These are phyloP conservation scores for Takashimella tepidaria DNA, from an alignment of 1,284 basidiomycete genomes.

Conservation along the genomic window DNA sequence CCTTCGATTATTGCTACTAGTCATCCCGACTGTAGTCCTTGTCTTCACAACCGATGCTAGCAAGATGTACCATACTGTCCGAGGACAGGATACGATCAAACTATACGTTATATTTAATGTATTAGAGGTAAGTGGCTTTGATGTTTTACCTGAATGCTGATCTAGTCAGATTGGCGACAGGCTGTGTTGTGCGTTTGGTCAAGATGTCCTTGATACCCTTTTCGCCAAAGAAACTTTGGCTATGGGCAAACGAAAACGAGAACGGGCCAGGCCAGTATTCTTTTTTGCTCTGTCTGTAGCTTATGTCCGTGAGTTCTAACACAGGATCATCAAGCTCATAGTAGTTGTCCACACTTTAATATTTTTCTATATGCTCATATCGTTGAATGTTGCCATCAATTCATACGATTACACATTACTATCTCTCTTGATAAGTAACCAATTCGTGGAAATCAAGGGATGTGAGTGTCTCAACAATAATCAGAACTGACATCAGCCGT, in stretches of 20 bases:
- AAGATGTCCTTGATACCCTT: conserved; percentile 93
- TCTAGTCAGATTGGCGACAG: conserved; percentile 84
- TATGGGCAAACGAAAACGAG: conserved; percentile 41
- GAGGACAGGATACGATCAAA: conserved; percentile 99
- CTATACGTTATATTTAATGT: conserved; percentile 99
- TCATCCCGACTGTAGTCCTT: conserved; percentile 69
- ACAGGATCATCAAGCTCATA: conserved; percentile 1
- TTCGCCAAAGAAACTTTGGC: conserved; percentile 89
- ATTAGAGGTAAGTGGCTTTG: conserved; percentile 69
- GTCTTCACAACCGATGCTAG: conserved; percentile 86
- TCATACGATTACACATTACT: conserved; percentile 95
- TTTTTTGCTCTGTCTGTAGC: conserved; percentile 78
- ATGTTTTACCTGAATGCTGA: no score
- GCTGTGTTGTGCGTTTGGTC: conserved; percentile 92
- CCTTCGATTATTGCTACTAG: conserved; percentile 69
- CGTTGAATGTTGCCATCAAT: conserved; percentile 96
- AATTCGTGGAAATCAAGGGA: conserved; percentile 99
- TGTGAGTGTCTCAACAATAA: conserved; percentile 48
- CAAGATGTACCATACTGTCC: conserved; percentile 97
- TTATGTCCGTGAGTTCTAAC: conserved; percentile 66
- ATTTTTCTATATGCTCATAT: conserved; percentile 93
- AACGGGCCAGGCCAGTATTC: conserved; percentile 61
- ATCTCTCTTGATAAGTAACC: conserved; percentile 91
- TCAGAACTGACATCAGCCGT: conserved; percentile 53
- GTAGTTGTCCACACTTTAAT: conserved; percentile 85